These are phyloP conservation scores for Ceratobasidium sp. DNA, from an alignment of 1,284 basidiomycete species.

Conservation along the genomic window DNA sequence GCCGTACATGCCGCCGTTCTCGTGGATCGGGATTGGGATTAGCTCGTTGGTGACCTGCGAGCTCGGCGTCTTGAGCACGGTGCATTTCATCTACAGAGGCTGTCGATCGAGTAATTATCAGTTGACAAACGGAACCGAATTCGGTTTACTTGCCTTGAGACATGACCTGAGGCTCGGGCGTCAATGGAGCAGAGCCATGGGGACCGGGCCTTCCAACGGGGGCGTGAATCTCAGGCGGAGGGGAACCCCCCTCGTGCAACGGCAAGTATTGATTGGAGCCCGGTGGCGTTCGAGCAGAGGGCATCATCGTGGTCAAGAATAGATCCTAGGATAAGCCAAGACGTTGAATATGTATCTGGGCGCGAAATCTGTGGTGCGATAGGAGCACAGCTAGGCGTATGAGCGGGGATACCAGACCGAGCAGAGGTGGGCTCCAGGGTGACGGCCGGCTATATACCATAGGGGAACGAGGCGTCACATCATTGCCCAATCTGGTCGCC, in stretches of 20 bases:
- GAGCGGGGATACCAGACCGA: no score
- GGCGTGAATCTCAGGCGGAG: background rate
- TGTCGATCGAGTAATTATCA: background rate
- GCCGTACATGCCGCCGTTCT: constrained; percentile 7
- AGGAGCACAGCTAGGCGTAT: background rate
- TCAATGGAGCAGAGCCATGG: background rate
- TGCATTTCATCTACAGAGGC: constrained; percentile 37
- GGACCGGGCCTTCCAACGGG: no score
- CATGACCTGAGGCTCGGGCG: constrained; percentile 29
- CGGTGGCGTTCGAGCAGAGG: background rate
- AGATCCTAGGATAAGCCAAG: background rate
- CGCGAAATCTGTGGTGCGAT: no score
- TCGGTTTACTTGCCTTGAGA: constrained; percentile 18
- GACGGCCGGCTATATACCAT: background rate
- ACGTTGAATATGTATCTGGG: background rate
- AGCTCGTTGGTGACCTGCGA: background rate
- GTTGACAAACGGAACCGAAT: background rate
- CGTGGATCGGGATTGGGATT: background rate
- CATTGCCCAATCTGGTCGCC: no score
- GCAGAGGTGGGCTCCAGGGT: background rate
- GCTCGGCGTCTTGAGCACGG: background rate
- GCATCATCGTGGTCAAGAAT: background rate
- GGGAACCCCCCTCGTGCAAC: background rate
- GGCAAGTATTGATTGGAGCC: background rate
- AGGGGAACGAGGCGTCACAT: background rate